Conservation (phyloP, 1,284 basidiomycete genomes). For the Hemileia vastatrix region DNA sequence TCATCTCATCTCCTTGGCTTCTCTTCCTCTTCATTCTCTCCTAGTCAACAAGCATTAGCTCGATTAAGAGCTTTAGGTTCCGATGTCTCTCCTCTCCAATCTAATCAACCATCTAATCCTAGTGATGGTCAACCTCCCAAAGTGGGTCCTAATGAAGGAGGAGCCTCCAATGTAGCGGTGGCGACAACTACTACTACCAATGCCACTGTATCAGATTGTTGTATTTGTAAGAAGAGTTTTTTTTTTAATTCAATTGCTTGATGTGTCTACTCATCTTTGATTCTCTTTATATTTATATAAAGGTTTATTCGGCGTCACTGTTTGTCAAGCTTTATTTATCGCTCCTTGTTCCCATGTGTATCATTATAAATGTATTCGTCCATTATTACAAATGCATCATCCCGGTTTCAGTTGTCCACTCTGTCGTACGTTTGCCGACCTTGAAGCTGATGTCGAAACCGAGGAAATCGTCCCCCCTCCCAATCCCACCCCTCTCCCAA, state of each 20-base stretch:
- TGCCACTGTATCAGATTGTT: conserved; percentile 71
- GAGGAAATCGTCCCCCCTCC: conserved; percentile 51
- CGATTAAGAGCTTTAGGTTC: conserved; percentile 7
- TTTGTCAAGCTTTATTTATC: conserved; percentile 93
- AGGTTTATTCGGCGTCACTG: conserved; percentile 84
- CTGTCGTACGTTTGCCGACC: conserved; percentile 77
- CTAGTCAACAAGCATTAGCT: conserved; percentile 20
- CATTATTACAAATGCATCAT: conserved; percentile 73
- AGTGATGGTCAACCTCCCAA: neutral
- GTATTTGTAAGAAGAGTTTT: conserved; percentile 61
- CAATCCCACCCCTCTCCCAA: no score
- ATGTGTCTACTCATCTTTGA: conserved; percentile 3
- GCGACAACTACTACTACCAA: conserved; percentile 27
- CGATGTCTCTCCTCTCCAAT: neutral
- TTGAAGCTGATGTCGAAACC: conserved; percentile 91
- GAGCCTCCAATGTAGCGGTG: no score
- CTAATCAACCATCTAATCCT: neutral
- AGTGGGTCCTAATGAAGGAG: no score
- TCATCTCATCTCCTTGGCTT: neutral
- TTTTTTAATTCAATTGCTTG: neutral
- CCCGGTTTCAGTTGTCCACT: conserved; percentile 92
- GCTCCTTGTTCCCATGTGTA: conserved; percentile 54
- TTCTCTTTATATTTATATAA: neutral
- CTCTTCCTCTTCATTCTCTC: neutral
- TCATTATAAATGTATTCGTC: conserved; percentile 96